Base-by-base conservation (phyloP, 441 rosid genomes). In the Populus tomentosa region DNA sequence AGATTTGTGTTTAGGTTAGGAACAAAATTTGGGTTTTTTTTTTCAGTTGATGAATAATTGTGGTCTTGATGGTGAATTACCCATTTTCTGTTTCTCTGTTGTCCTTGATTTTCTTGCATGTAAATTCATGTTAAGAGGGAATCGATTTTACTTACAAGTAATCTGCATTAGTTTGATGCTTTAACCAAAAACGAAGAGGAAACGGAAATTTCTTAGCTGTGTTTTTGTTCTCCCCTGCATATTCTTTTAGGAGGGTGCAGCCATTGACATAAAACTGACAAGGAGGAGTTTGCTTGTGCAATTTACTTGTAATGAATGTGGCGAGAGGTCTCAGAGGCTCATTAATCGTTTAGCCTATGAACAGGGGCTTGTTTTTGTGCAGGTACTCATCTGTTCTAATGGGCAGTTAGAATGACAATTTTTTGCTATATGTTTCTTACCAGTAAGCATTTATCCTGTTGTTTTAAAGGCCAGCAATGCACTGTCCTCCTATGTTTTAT, bases 291-390 rank as follows among this genome's bases (percentile, higher is more conserved):
- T 91, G 84, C 91, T 85, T 24, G 92, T 89, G 67, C 89, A 91
- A 56, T 93, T 95, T 77, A 91, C 88, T 38, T 95, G 97, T 68
- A 79, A 85, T 75, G 86, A 86, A 20, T 93, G 97, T 73, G 97
- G 97, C 30, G 98, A 84, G 84, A 90, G 97, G 78, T 88, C 95
- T 13, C 82, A 90, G 59, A 90, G 97, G 86, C 94, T 90, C 67
- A 89, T 92, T 64, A 95, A 89, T 88, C 90, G 89, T 3, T 71
- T 90, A 72, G 97, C 98, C 30, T 90, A 90, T 85, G 97, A 95
- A 78, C 84, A 85, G 5, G 99, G 99, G 36, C 89, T 90, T 80
- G 91, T 93, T 53, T 93, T 80, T 80, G 94, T 91, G 3, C 97
- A 95, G 89, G 98, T 93, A 71, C 3, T 75, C 74, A 14, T 80